Percentiles rank a stretch among this genome's conserved stretches.
phyloP scores from a whole-genome alignment of 805 yeast species.

The Candida bentonensis region DNA sequence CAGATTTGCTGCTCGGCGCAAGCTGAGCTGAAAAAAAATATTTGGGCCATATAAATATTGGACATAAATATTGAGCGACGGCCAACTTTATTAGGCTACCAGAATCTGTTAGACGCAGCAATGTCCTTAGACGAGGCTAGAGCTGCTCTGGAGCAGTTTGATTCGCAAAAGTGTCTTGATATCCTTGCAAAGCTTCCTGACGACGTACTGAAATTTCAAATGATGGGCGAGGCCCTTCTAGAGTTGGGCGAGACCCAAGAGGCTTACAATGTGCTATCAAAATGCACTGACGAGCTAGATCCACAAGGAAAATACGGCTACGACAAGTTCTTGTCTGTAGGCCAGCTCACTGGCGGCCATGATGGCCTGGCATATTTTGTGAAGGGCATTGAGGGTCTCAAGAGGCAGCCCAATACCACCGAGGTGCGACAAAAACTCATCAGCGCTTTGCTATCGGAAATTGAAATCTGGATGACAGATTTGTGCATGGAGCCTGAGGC shows the following conservation, averaged over 20 bases:
- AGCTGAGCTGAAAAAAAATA: too few species aligned
- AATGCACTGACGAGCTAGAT: slow-evolving; percentile 58
- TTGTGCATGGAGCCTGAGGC: slow-evolving; percentile 89
- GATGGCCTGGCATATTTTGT: slow-evolving; percentile 54
- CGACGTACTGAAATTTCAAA: slow-evolving; percentile 24
- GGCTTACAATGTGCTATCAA: slow-evolving; percentile 50
- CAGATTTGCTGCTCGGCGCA: too few species aligned
- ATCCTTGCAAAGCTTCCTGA: slow-evolving; percentile 23
- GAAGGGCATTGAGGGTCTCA: slow-evolving; percentile 45
- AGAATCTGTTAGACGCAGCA: too few species aligned
- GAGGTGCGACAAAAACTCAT: slow-evolving; percentile 42
- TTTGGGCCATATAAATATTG: too few species aligned
- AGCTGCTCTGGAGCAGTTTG: slow-evolving; percentile 31
- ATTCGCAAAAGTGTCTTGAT: slow-evolving; percentile 41
- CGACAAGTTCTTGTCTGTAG: slow-evolving; percentile 79
- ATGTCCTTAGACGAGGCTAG: slow-evolving; percentile 24
- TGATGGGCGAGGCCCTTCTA: slow-evolving; percentile 60
- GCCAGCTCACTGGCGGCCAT: slow-evolving; percentile 76
- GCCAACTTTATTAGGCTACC: too few species aligned
- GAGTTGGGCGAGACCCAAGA: slow-evolving; percentile 70
- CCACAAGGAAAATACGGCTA: slow-evolving; percentile 49
- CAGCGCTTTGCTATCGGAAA: slow-evolving; percentile 68
- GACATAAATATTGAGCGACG: too few species aligned
- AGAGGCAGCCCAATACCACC: slow-evolving; percentile 22
- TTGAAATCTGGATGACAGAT: slow-evolving; percentile 93